phyloP scores from a whole-genome alignment of 306 rosid genomes.

The Cicer arietinum region DNA sequence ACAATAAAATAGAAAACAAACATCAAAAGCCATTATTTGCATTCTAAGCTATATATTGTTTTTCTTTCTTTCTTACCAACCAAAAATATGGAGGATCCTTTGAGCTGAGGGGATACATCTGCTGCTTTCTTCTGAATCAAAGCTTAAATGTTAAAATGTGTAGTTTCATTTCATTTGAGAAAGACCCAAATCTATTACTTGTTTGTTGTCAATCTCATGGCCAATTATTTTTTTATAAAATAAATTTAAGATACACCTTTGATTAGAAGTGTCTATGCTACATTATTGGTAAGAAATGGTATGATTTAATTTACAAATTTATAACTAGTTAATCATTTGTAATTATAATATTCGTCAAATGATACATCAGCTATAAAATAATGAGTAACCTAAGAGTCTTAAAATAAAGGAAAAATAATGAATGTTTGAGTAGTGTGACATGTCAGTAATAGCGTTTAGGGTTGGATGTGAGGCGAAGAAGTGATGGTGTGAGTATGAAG shows the following conservation, averaged over 20 bases:
- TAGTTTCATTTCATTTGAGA: slow-evolving; percentile 51
- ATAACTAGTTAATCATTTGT: not conserved
- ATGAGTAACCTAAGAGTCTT: too few relatives aligned
- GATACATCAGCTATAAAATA: too few relatives aligned
- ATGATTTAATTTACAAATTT: not conserved
- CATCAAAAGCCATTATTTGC: slow-evolving; percentile 17
- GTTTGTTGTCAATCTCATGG: not conserved
- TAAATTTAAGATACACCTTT: too few relatives aligned
- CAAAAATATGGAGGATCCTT: slow-evolving; percentile 90
- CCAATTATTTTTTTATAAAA: not conserved
- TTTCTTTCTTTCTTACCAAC: slow-evolving; percentile 62
- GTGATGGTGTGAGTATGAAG: too few relatives aligned
- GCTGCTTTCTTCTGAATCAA: slow-evolving; percentile 80
- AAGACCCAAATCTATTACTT: not conserved
- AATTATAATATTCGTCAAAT: not conserved
- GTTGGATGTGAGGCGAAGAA: too few relatives aligned
- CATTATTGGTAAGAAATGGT: not conserved
- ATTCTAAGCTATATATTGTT: not conserved
- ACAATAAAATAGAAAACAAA: slow-evolving; percentile 16
- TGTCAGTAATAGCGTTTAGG: too few relatives aligned
- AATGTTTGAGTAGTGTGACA: too few relatives aligned
- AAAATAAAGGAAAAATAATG: too few relatives aligned
- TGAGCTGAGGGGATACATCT: slow-evolving; percentile 68
- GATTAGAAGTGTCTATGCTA: too few relatives aligned
- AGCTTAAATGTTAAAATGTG: slow-evolving; percentile 66